Evolutionary conservation across 2,329 filamentous ascomycete genomes (phyloP).

Genomic region (Exophiala sideris): DNA sequence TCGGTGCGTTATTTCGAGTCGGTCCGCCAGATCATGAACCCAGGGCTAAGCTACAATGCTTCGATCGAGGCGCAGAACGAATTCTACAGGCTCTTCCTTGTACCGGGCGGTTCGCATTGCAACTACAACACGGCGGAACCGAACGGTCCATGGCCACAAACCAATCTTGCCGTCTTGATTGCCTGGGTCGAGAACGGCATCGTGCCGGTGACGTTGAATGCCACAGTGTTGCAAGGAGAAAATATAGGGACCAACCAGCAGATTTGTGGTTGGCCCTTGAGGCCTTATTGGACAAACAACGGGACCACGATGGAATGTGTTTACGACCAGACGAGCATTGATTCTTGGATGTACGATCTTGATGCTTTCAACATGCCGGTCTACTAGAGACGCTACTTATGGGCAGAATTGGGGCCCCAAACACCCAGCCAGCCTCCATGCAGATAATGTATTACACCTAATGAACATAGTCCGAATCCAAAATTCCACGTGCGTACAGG

Average conservation of each 20-base stretch:
- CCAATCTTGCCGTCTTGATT: conserved; percentile 48
- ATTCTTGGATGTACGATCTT: too few relatives aligned
- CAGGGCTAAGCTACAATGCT: conserved; percentile 36
- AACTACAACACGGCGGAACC: conserved; percentile 45
- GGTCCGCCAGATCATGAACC: conserved; percentile 52
- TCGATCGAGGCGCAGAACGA: conserved; percentile 37
- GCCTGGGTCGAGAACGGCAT: conserved; percentile 53
- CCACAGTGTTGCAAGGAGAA: conserved; percentile 31
- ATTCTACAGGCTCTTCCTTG: conserved; percentile 55
- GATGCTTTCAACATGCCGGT: too few relatives aligned
- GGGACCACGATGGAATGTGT: conserved; percentile 39
- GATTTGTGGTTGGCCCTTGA: conserved; percentile 36
- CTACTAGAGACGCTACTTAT: too few relatives aligned
- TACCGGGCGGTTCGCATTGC: conserved; percentile 56
- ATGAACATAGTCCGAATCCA: too few relatives aligned
- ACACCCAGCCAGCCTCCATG: too few relatives aligned
- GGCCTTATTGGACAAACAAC: conserved; percentile 33
- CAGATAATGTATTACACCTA: too few relatives aligned
- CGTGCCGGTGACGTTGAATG: conserved; percentile 45
- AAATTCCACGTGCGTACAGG: too few relatives aligned
- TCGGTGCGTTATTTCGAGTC: conserved; percentile 56
- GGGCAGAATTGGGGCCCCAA: too few relatives aligned
- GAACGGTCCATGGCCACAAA: conserved; percentile 42
- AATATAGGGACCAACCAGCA: conserved; percentile 34
- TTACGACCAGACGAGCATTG: conserved; percentile 32